Base-by-base conservation (phyloP, 495 filamentous ascomycete species). In the Penicillium maclennaniae region DNA sequence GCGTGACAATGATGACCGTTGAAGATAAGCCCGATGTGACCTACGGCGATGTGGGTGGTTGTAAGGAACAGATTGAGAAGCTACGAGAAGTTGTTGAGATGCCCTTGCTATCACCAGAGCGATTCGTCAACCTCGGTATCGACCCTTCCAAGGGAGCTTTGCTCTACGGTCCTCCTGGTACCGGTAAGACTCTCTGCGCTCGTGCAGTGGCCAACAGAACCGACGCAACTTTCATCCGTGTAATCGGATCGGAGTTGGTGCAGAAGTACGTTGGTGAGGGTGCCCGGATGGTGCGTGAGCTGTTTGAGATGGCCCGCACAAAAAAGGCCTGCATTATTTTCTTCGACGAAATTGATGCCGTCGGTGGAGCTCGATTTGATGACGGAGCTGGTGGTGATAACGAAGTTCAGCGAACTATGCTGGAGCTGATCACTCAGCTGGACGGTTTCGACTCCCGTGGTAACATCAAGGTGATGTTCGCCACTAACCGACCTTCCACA, bases 301-400 rank as follows among this genome's bases (percentile, higher is more conserved):
- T 98, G 3, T 98, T 98, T 73, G 93, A 98, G 74, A 98, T 98
- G 93, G 93, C 95, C 16, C 88, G 93, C 45, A 98, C 93, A 40
- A 98, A 98, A 83, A 98, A 98, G 72, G 93, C 93, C 15, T 98
- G 93, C 73, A 98, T 98, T 67, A 98, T 98, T 73, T 98, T 98
- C 86, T 98, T 98, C 70, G 93, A 98, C 76, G 93, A 98, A 75
- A 93, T 98, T 60, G 93, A 98, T 72, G 93, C 93, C 27, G 87
- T 98, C 53, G 93, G 93, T 65, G 93, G 93, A 55, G 93, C 93
- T n/a, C 89, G 93, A 61, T 97, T 98, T 63, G 93, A 98, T 63
- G 93, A 98, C 62, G 93, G 93, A 43, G 95, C 93, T 40, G 93
- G 93, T 60, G 93, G 93, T 55, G 93, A 98, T 70, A 98, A 98